These are phyloP conservation scores for Goniomonas avonlea DNA, from an alignment of 78 protist species.

Conservation along the genomic window DNA sequence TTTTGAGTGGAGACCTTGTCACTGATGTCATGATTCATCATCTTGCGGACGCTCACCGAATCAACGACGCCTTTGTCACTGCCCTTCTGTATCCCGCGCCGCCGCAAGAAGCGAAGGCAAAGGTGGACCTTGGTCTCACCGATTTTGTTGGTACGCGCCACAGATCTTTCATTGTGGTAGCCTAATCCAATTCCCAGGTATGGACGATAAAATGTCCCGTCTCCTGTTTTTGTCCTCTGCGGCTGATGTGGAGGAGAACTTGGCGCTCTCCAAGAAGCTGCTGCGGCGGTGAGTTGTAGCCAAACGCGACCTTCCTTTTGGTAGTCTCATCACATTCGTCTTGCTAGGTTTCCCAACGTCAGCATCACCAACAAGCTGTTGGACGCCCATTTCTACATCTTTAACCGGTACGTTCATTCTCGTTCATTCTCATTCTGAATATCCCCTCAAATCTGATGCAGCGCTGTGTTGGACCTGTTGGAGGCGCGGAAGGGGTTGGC, in stretches of 20 bases:
- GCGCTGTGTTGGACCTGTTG: conserved; percentile 4
- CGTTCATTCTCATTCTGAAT: background rate
- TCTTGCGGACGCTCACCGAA: conserved; percentile 60
- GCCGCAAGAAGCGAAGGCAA: background rate
- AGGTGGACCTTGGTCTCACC: conserved; percentile 1
- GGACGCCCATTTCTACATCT: conserved; percentile 69
- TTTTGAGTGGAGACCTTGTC: conserved; percentile 57
- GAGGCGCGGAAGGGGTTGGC: background rate
- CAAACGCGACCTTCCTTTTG: too few relatives aligned
- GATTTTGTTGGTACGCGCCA: conserved; percentile 45
- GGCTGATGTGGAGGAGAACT: conserved; percentile 57
- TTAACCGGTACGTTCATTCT: conserved; percentile 52
- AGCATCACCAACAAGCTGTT: conserved; percentile 32
- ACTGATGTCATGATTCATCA: conserved; percentile 53
- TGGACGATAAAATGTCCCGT: background rate
- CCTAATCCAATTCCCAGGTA: too few relatives aligned
- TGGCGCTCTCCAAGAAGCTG: background rate
- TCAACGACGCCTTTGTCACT: conserved; percentile 51
- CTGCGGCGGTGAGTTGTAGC: too few relatives aligned
- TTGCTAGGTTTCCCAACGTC: conserved; percentile 26
- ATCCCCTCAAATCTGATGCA: background rate
- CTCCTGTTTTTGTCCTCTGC: conserved; percentile 44
- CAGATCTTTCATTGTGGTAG: too few relatives aligned
- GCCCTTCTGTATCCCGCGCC: conserved; percentile 26
- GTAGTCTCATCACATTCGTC: too few relatives aligned